Conservation (phyloP, 1,139 yeast genomes). For the Diutina scorzettiae region DNA sequence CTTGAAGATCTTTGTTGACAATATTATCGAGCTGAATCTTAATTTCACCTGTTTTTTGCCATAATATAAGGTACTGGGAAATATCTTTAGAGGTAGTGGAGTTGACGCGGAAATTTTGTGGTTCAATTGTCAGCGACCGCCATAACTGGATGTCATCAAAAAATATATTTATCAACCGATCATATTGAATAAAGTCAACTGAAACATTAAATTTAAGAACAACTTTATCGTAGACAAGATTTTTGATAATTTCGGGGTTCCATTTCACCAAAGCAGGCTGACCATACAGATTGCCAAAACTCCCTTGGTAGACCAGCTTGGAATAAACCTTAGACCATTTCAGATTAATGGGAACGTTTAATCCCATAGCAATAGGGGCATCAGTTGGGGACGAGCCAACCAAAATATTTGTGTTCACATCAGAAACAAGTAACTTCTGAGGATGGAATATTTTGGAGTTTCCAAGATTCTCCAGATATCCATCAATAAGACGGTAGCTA, state of each 20-base stretch:
- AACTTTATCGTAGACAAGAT: constrained; percentile 23
- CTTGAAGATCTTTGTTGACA: constrained; percentile 43
- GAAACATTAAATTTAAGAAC: constrained; percentile 46
- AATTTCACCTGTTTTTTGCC: constrained; percentile 21
- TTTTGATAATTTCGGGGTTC: background rate
- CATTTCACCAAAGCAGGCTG: background rate
- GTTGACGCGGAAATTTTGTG: constrained; percentile 37
- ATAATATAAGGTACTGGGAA: constrained; percentile 42
- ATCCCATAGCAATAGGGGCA: too few species aligned
- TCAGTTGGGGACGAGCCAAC: too few species aligned
- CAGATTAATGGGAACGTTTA: too few species aligned
- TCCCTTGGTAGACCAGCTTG: too few species aligned
- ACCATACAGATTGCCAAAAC: background rate
- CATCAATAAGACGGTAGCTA: too few species aligned
- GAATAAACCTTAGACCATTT: too few species aligned
- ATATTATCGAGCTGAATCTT: constrained; percentile 59
- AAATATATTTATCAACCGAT: constrained; percentile 61
- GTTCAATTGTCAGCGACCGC: constrained; percentile 83
- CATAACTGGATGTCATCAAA: constrained; percentile 59
- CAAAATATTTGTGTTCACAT: too few species aligned
- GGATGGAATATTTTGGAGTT: too few species aligned
- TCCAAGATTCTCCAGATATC: too few species aligned
- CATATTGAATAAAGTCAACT: constrained; percentile 61
- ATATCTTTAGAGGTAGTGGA: constrained; percentile 53
- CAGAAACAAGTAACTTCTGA: too few species aligned